Evolutionary conservation across 1,284 basidiomycete genomes (phyloP).

Genomic region (Boletus calvinii): DNA sequence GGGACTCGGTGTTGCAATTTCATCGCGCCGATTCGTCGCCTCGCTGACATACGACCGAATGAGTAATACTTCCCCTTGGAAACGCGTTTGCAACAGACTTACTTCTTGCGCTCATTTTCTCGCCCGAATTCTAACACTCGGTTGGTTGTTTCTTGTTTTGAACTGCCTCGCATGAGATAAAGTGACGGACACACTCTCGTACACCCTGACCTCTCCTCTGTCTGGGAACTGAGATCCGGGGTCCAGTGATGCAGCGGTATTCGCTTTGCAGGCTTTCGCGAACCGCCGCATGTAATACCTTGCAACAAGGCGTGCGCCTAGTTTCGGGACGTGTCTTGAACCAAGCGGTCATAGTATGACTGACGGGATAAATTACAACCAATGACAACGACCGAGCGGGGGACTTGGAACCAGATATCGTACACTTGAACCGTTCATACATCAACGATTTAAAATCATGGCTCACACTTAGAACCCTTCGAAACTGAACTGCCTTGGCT

Average conservation of each 20-base stretch:
- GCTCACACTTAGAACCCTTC: conserved; percentile 16
- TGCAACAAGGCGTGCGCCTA: background rate
- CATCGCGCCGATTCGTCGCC: too few species aligned
- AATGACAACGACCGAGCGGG: background rate
- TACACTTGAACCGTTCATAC: background rate
- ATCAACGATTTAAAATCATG: background rate
- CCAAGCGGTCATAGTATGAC: background rate
- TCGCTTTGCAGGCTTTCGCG: background rate
- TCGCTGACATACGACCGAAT: too few species aligned
- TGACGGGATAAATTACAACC: background rate
- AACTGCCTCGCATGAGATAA: background rate
- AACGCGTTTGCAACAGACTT: too few species aligned
- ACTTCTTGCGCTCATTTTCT: too few species aligned
- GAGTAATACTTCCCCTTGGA: too few species aligned
- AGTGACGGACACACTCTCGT: background rate
- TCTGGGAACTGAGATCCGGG: background rate
- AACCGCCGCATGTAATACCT: background rate
- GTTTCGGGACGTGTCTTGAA: background rate
- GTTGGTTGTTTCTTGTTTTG: background rate
- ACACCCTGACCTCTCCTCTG: background rate
- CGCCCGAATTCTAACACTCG: too few species aligned
- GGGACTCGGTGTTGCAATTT: too few species aligned
- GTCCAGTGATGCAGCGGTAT: background rate
- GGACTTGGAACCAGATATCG: background rate
- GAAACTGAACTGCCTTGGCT: conserved; percentile 7